Evolutionary conservation across 2,329 filamentous ascomycete species (phyloP).

Genomic region (Orbilia quercus): DNA sequence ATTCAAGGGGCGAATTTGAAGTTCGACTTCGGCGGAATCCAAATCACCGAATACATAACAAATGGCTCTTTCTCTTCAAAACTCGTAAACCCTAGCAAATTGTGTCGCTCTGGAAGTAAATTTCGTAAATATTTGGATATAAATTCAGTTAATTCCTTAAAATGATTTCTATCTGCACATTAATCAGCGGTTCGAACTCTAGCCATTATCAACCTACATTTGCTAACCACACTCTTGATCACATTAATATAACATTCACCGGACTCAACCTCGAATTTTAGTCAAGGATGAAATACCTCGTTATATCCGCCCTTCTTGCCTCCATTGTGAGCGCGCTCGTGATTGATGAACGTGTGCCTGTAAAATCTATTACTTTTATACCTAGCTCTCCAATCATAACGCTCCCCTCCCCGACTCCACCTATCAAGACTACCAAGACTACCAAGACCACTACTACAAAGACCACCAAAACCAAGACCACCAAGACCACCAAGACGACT

Average conservation of each 20-base stretch:
- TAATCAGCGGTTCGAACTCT: too few species aligned
- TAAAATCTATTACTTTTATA: not conserved
- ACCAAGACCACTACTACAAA: slow-evolving; percentile 21
- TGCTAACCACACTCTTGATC: not conserved
- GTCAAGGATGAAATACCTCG: slow-evolving; percentile 34
- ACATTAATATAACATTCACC: not conserved
- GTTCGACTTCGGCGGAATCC: too few species aligned
- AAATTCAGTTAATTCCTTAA: too few species aligned
- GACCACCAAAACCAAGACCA: slow-evolving; percentile 6
- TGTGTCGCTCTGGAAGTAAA: too few species aligned
- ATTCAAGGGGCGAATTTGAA: too few species aligned
- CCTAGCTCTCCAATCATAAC: not conserved
- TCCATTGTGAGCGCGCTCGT: slow-evolving; percentile 13
- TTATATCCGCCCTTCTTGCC: slow-evolving; percentile 8
- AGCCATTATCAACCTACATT: too few species aligned
- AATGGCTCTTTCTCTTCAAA: too few species aligned
- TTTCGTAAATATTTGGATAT: too few species aligned
- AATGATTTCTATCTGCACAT: too few species aligned
- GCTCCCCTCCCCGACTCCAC: not conserved
- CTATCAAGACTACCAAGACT: slow-evolving; percentile 18
- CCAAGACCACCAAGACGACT: slow-evolving; percentile 9
- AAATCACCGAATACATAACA: too few species aligned
- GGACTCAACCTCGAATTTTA: too few species aligned
- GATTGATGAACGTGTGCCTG: not conserved
- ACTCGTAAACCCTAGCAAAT: too few species aligned